Conservation (phyloP, 140 eudicot species). For the Bidens hawaiensis region DNA sequence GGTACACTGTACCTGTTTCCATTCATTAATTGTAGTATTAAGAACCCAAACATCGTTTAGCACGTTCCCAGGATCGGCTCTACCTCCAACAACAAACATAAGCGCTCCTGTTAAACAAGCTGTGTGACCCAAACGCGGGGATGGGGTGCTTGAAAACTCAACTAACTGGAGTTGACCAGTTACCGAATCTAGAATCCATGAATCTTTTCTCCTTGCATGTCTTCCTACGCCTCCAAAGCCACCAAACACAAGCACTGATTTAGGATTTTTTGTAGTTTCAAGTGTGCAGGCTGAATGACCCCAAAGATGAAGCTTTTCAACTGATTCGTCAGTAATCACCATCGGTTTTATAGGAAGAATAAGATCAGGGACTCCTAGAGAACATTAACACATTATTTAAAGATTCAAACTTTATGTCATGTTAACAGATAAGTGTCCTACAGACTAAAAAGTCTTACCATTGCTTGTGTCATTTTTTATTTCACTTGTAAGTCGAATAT, state of each 20-base stretch:
- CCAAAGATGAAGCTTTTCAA: conserved; percentile 87
- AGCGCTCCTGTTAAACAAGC: conserved; percentile 57
- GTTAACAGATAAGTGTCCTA: no score
- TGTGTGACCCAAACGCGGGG: conserved; percentile 91
- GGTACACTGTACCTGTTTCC: conserved; percentile 62
- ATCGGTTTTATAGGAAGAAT: conserved; percentile 39
- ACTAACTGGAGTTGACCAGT: conserved; percentile 46
- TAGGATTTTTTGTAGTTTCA: conserved; percentile 20
- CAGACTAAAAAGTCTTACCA: conserved; percentile 38
- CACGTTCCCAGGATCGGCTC: conserved; percentile 90
- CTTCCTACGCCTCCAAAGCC: conserved; percentile 98
- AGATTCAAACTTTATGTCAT: conserved; percentile 47
- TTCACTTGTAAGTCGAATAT: conserved; percentile 22
- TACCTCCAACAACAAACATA: conserved; percentile 84
- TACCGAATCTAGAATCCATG: conserved; percentile 53
- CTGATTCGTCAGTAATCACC: conserved; percentile 54
- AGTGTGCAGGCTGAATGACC: conserved; percentile 80
- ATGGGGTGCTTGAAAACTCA: conserved; percentile 42
- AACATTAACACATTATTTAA: conserved; percentile 58
- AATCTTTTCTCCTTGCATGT: conserved; percentile 83
- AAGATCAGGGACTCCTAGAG: conserved; percentile 27
- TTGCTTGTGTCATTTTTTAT: conserved; percentile 13
- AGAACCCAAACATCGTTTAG: conserved; percentile 82
- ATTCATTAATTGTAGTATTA: conserved; percentile 37
- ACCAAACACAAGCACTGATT: conserved; percentile 67